Percentiles rank a stretch among this genome's conserved stretches.
Conservation (phyloP, 2,329 filamentous ascomycete species). For the Aureobasidium zeae region DNA sequence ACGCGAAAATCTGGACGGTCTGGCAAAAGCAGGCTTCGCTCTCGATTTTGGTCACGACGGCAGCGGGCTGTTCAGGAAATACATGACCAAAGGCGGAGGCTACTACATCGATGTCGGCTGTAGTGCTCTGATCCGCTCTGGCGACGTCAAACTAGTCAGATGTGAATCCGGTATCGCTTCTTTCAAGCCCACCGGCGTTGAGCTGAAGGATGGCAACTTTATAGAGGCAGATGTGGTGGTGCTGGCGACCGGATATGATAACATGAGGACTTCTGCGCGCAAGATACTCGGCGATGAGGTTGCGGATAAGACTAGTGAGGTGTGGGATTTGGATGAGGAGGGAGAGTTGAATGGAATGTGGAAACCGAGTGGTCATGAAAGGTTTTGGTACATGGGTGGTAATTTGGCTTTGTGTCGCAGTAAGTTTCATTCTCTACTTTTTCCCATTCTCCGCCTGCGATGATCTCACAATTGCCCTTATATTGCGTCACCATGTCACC, state of each 20-base stretch:
- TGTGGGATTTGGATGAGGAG: slow-evolving; percentile 34
- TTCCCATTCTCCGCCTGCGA: too few species aligned
- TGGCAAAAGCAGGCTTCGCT: slow-evolving; percentile 52
- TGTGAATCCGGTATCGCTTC: slow-evolving; percentile 42
- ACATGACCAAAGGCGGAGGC: slow-evolving; percentile 55
- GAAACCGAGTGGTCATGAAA: slow-evolving; percentile 32
- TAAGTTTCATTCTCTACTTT: slow-evolving; percentile 22
- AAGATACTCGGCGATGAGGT: slow-evolving; percentile 53
- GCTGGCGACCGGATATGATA: slow-evolving; percentile 48
- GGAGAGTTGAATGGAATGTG: slow-evolving; percentile 32
- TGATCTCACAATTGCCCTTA: too few species aligned
- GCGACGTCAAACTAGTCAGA: slow-evolving; percentile 52
- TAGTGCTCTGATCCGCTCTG: slow-evolving; percentile 52
- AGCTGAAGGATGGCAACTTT: slow-evolving; percentile 43
- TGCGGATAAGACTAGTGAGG: slow-evolving; percentile 47
- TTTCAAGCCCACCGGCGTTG: slow-evolving; percentile 38
- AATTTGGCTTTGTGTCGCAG: slow-evolving; percentile 30
- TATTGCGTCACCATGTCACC: too few species aligned
- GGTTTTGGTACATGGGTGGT: slow-evolving; percentile 35
- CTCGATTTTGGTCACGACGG: slow-evolving; percentile 50
- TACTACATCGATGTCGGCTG: slow-evolving; percentile 64
- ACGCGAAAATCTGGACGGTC: slow-evolving; percentile 33
- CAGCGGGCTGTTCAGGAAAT: slow-evolving; percentile 52
- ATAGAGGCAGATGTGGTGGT: slow-evolving; percentile 55
- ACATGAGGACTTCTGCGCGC: slow-evolving; percentile 57